Base-by-base conservation (phyloP, 345 rosid genomes). In the Salix purpurea region DNA sequence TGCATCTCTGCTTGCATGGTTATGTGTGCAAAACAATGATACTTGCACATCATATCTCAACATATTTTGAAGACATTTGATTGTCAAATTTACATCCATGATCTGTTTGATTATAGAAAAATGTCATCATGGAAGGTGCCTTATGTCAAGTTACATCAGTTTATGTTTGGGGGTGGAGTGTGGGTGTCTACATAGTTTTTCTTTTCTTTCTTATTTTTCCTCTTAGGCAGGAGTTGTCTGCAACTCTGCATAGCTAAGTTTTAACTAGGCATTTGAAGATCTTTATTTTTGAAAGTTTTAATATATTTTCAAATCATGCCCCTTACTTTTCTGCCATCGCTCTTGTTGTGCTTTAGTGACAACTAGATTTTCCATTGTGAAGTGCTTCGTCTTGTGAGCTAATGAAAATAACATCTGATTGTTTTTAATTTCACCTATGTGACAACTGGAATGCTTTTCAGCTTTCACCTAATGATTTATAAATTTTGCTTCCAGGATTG, bases 401-500 rank as follows among this genome's bases (percentile, higher is more conserved):
- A 6, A 52, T 64, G 7, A 28, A 13, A 13, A 24, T 10, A n/a
- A 65, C 56, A 44, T 40, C 32, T 65, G 66, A 66, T 34, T 67
- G 34, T 42, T 23, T 15, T 28, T 21, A 4, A 46, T n/a, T 54
- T 44, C 69, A 64, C 46, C 40, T 32, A 50, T 71, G 11, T 34
- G 58, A 36, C 76, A 44, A 66, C 40, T 80, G 48, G 2, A 6
- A 28, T 67, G 14, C 30, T 30, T 36, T 37, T 72, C 32, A 37
- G 42, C 24, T 50, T 56, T n/a, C 50, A 16, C 30, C 24, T 39
- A 12, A 15, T 42, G 5, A 6, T 26, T 64, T 69, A 13, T 68
- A 18, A 62, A 6, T 58, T 15, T 6, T 72, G 60, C 28, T 68
- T 74, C 75, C 84, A 96, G 97, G 92, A 65, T 81, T 93, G 64